Evolutionary conservation across 176 grass and related monocot species (phyloP), one percentile per base, ranked within the genome.

Genomic region (Hsuehochloa calcarea): DNA sequence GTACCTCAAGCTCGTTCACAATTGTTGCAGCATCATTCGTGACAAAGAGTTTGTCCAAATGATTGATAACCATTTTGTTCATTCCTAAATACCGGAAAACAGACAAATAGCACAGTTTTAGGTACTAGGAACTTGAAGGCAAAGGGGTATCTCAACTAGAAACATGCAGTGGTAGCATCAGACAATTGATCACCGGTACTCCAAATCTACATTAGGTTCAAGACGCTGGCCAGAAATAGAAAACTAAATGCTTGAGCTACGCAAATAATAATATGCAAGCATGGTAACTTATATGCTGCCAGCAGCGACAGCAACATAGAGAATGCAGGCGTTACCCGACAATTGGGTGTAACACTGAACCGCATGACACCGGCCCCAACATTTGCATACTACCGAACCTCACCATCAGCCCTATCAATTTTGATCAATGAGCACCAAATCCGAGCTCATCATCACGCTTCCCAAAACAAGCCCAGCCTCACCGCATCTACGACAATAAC

Each of bases 51-150:
- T 95, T 95, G 85, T 95, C 96, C 77, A 98, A 80, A 88, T 95
- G 91, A 78, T 95, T 98, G 10, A 95, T 94, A 5, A 98, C 93
- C 93, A 98, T 98, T 55, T 98, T 98, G 79, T 98, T 98, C 96
- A 98, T 93, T 34, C 96, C 93, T 98, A 79, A 49, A 70, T 1
- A 58, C 5, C 43, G 5, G 13, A 19, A 83, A 77, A 23, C 5
- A 58, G 5, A 35, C 1, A 80, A 19, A 3, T 5, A 13, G 56
- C 56, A 60, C 3, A 31, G 4, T 51, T 16, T 80, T 25, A 16
- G 34, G n/a, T 3, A 31, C 17, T 65, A 11, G 1, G 13, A 65
- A 68, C 5, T 11, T 39, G 10, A 38, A 2, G 41, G 25, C 19
- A 23, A 59, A 3, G 55, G 22, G 22, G 56, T 22, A 4, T 23